Conservation (phyloP, 805 yeast species). For the Kodamaea leandrae region DNA sequence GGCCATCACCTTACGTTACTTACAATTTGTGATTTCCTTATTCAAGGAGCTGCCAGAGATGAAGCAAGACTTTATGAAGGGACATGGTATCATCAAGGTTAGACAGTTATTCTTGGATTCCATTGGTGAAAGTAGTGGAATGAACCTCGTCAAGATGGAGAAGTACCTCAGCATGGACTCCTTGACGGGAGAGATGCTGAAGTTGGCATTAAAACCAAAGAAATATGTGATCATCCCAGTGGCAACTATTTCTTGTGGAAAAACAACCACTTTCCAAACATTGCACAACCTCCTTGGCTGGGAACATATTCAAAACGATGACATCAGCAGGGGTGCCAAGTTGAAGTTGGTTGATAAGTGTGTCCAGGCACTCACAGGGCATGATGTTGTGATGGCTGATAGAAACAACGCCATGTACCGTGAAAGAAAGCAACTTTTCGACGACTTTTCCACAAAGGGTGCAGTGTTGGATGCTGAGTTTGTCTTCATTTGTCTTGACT, state of each 20-base stretch:
- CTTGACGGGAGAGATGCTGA: slow-evolving; percentile 21
- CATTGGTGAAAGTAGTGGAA: slow-evolving; percentile 47
- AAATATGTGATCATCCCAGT: slow-evolving; percentile 63
- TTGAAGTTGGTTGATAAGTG: slow-evolving; percentile 48
- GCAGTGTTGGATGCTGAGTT: neutral
- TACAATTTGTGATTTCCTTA: slow-evolving; percentile 61
- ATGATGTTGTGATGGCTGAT: slow-evolving; percentile 66
- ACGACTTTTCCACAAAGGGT: slow-evolving; percentile 49
- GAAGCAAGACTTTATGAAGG: slow-evolving; percentile 45
- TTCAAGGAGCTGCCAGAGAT: slow-evolving; percentile 49
- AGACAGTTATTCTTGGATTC: slow-evolving; percentile 61
- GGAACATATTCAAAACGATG: slow-evolving; percentile 82
- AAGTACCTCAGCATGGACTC: slow-evolving; percentile 14
- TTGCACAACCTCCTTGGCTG: slow-evolving; percentile 53
- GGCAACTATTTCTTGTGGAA: slow-evolving; percentile 93
- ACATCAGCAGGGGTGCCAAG: slow-evolving; percentile 49
- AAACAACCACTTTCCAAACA: slow-evolving; percentile 75
- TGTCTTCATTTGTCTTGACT: slow-evolving; percentile 45
- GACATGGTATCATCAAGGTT: slow-evolving; percentile 71
- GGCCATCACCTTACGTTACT: slow-evolving; percentile 37
- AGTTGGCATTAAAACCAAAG: slow-evolving; percentile 12
- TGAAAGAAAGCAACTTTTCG: slow-evolving; percentile 69
- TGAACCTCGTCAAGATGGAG: slow-evolving; percentile 54
- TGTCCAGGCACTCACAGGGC: slow-evolving; percentile 29
- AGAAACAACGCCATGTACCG: slow-evolving; percentile 73